Conservation (phyloP, 2,329 filamentous ascomycete genomes). For the Sphaerulina musiva region DNA sequence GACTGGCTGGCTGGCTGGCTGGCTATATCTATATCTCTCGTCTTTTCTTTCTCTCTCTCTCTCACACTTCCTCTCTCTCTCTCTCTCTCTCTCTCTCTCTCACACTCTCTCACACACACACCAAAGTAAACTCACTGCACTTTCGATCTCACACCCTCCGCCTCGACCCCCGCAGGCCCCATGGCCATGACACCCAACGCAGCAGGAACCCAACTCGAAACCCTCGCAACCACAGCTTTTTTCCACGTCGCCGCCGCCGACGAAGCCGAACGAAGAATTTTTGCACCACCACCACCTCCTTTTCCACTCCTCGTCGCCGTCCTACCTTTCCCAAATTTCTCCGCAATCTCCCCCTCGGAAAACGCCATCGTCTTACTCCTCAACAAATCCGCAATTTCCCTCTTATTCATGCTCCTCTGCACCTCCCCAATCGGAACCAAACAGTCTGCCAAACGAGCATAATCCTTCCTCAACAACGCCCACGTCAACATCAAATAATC, state of each 20-base stretch:
- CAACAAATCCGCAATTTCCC: slow-evolving; percentile 58
- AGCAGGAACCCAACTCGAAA: neutral
- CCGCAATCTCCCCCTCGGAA: slow-evolving; percentile 56
- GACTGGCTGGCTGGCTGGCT: no score
- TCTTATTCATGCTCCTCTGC: slow-evolving; percentile 60
- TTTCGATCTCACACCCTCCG: neutral
- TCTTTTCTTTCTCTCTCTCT: no score
- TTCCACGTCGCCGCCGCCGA: no score
- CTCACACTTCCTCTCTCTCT: no score
- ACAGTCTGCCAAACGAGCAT: slow-evolving; percentile 60
- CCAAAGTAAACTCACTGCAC: neutral
- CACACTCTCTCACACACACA: no score
- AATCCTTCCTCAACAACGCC: slow-evolving; percentile 63
- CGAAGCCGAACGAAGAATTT: neutral
- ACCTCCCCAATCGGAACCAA: slow-evolving; percentile 63
- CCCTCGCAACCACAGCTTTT: neutral
- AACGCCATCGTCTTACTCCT: slow-evolving; percentile 60
- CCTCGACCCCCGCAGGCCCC: neutral
- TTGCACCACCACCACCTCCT: no score
- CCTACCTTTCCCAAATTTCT: slow-evolving; percentile 44
- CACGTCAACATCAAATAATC: slow-evolving; percentile 73
- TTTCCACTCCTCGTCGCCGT: no score
- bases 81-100: no score
- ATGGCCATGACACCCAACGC: slow-evolving; percentile 3
- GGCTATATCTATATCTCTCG: no score